Conservation (phyloP, 2,329 filamentous ascomycete genomes). For the Penicillium sp. region DNA sequence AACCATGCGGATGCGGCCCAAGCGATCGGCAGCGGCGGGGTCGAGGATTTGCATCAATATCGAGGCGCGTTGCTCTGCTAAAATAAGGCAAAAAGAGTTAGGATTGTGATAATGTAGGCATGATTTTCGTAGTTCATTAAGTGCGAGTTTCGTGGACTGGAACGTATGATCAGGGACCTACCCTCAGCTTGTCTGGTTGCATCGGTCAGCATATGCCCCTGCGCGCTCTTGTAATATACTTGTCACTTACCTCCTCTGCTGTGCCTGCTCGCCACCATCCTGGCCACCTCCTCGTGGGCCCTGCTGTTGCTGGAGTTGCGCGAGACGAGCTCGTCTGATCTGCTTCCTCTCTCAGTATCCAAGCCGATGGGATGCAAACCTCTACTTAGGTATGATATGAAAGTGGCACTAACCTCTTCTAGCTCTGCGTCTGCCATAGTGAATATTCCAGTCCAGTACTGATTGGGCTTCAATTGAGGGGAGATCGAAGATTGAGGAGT, state of each 20-base stretch:
- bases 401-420: constrained; percentile 52
- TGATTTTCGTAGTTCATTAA: neutral
- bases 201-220: neutral
- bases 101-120: neutral
- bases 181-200: constrained; percentile 34
- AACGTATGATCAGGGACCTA: constrained; percentile 17
- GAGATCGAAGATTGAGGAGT: constrained; percentile 1
- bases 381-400: neutral
- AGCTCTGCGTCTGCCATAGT: constrained; percentile 65
- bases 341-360: constrained; percentile 39
- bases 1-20: constrained; percentile 91
- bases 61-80: constrained; percentile 36
- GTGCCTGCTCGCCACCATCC: constrained; percentile 54
- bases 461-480: neutral
- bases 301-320: constrained; percentile 86
- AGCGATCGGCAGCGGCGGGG: constrained; percentile 86
- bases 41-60: constrained; percentile 92
- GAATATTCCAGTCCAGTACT: neutral
- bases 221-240: neutral
- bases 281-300: constrained; percentile 50
- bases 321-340: constrained; percentile 88
- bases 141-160: neutral
- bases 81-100: constrained; percentile 3
- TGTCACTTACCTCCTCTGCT: constrained; percentile 61
- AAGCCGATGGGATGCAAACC: neutral